Evolutionary conservation across 352 stramenopile genomes (phyloP).

Genomic region (Pythium folliculosum): DNA sequence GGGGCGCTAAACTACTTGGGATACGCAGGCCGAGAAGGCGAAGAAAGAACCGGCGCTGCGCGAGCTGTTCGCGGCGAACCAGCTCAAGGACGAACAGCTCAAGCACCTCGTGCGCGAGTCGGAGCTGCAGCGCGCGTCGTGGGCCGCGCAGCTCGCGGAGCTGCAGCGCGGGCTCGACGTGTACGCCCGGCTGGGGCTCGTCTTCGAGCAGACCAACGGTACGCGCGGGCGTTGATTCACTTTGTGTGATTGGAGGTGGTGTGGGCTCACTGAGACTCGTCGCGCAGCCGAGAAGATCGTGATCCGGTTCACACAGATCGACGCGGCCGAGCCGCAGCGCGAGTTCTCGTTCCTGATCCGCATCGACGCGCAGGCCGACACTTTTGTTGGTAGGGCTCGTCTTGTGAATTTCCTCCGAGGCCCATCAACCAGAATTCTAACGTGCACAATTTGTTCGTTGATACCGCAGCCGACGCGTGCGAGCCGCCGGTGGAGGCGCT

Average conservation of each 20-base stretch:
- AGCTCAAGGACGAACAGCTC: slow-evolving; percentile 57
- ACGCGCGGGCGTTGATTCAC: too few species aligned
- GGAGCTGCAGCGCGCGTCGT: slow-evolving; percentile 40
- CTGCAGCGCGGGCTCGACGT: slow-evolving; percentile 60
- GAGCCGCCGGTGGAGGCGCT: slow-evolving; percentile 50
- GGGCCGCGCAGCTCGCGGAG: slow-evolving; percentile 58
- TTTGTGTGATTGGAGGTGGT: too few species aligned
- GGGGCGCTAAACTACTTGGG: too few species aligned
- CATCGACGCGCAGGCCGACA: slow-evolving; percentile 57
- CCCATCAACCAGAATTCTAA: too few species aligned
- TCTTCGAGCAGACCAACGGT: slow-evolving; percentile 69
- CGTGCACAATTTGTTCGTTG: too few species aligned
- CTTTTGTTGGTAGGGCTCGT: slow-evolving; percentile 73
- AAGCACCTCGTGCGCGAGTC: slow-evolving; percentile 43
- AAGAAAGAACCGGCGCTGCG: slow-evolving; percentile 67
- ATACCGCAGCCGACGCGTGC: slow-evolving; percentile 59
- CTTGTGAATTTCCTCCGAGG: too few species aligned
- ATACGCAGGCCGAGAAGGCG: slow-evolving; percentile 42
- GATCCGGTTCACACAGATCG: slow-evolving; percentile 74
- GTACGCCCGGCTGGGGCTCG: slow-evolving; percentile 70
- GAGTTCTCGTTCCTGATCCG: slow-evolving; percentile 77
- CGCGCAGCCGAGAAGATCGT: slow-evolving; percentile 68
- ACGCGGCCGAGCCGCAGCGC: slow-evolving; percentile 48
- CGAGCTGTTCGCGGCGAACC: slow-evolving; percentile 56
- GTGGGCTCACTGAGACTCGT: too few species aligned